Percentiles rank a stretch among this genome's conserved stretches.
Evolutionary conservation across 2,329 filamentous ascomycete species (phyloP).

Genomic region (Aspergillus sp.): DNA sequence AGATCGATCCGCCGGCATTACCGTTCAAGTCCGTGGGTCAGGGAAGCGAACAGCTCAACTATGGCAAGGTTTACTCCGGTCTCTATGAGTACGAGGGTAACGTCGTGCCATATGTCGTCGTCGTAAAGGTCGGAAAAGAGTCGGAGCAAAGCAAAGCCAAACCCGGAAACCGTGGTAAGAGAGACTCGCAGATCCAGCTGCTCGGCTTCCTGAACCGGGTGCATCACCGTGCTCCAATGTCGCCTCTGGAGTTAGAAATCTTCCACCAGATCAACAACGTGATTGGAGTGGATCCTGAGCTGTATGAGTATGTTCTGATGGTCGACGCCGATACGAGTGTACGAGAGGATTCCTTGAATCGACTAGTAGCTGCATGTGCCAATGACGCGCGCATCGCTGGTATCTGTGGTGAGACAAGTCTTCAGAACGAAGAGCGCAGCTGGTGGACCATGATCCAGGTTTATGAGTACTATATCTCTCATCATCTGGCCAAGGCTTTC

Average conservation of each 20-base stretch:
- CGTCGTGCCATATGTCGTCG: slow-evolving; percentile 90
- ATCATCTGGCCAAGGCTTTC: slow-evolving; percentile 94
- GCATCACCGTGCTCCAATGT: slow-evolving; percentile 91
- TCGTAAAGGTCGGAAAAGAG: slow-evolving; percentile 97
- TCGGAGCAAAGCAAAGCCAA: slow-evolving; percentile 88
- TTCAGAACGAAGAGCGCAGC: slow-evolving; percentile 90
- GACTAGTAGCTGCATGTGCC: slow-evolving; percentile 85
- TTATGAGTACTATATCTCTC: slow-evolving; percentile 99
- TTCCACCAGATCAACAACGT: slow-evolving; percentile 99
- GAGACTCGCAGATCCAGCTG: slow-evolving; percentile 92
- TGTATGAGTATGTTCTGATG: slow-evolving; percentile 97
- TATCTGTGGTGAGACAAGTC: slow-evolving; percentile 93
- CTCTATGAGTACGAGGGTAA: slow-evolving; percentile 97
- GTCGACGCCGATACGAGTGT: slow-evolving; percentile 97
- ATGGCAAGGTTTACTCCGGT: slow-evolving; percentile 97
- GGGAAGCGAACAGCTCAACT: slow-evolving; percentile 91
- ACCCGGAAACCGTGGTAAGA: slow-evolving; percentile 96
- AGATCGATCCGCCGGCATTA: slow-evolving; percentile 89
- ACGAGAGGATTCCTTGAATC: slow-evolving; percentile 84
- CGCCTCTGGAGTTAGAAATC: slow-evolving; percentile 92
- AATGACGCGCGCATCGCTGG: slow-evolving; percentile 95
- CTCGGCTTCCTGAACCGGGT: slow-evolving; percentile 99
- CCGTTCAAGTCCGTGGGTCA: slow-evolving; percentile 91
- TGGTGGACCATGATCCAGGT: slow-evolving; percentile 99
- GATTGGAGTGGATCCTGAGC: slow-evolving; percentile 93